These are phyloP conservation scores for Boletellus sp. DNA, from an alignment of 1,284 basidiomycete genomes.

Conservation along the genomic window DNA sequence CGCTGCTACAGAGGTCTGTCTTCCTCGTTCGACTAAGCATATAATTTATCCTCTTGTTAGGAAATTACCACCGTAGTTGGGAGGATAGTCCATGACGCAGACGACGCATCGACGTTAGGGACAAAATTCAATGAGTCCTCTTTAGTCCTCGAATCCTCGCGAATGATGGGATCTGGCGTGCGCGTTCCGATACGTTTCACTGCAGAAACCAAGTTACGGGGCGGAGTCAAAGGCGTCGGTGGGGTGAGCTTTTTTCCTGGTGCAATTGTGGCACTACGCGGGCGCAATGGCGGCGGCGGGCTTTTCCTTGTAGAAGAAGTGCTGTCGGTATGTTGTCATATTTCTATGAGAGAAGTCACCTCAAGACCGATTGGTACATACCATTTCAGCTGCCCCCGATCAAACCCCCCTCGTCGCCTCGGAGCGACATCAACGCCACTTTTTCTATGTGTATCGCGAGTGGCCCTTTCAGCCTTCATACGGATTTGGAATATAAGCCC, in stretches of 20 bases:
- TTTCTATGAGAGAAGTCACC: background rate
- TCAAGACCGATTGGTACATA: background rate
- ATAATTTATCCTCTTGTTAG: slow-evolving; percentile 35
- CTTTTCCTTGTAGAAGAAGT: slow-evolving; percentile 85
- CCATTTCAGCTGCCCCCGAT: slow-evolving; percentile 47
- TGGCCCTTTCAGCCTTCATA: slow-evolving; percentile 81
- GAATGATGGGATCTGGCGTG: slow-evolving; percentile 70
- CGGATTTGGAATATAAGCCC: slow-evolving; percentile 73
- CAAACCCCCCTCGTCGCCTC: slow-evolving; percentile 36
- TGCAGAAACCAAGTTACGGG: slow-evolving; percentile 61
- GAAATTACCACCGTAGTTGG: slow-evolving; percentile 78
- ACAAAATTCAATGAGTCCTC: slow-evolving; percentile 73
- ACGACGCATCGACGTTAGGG: slow-evolving; percentile 44
- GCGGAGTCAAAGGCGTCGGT: slow-evolving; percentile 59
- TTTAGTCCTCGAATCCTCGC: slow-evolving; percentile 77
- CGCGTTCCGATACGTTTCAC: slow-evolving; percentile 73
- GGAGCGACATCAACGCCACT: slow-evolving; percentile 38
- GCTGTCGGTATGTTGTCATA: slow-evolving; percentile 52
- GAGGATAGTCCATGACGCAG: slow-evolving; percentile 73
- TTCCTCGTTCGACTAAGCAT: background rate
- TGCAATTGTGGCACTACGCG: slow-evolving; percentile 83
- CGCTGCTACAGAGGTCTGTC: slow-evolving; percentile 62
- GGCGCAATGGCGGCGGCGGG: slow-evolving; percentile 87
- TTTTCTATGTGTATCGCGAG: slow-evolving; percentile 69
- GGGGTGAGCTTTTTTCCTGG: slow-evolving; percentile 86